Evolutionary conservation across 2,329 filamentous ascomycete species (phyloP), one percentile per base, ranked within the genome.

Genomic region (Aspergillus jensenii): DNA sequence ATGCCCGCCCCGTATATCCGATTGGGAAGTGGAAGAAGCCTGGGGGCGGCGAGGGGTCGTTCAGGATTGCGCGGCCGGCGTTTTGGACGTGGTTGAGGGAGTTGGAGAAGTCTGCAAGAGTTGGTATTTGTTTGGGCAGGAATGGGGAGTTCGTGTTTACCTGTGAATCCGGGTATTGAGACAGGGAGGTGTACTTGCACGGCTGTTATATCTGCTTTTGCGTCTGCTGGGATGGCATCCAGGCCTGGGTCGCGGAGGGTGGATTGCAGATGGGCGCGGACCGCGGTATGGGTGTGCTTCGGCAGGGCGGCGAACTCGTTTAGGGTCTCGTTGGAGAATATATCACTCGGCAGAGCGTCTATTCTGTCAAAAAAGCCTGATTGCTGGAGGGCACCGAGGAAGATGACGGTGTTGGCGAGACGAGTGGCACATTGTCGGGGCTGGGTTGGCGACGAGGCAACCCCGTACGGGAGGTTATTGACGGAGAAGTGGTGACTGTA

Each of bases 121-220:
- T 69, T 70, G 27, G 73, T 76, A 14, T 17, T 15, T 75, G 71
- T 35, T 17, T 9, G 3, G 23, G 59, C 86, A 83, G 45, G 84
- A 78, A 8, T 78, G 72, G 0, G 79, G 82, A 56, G 80, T 83
- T 2, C 79, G 83, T 69, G 84, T 86, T 67, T 87, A 68, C 66
- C 85, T 45, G 77, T 82, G 65, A 86, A 88, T 37, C 83, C 84
- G 4, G 77, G 76, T 17, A 85, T 79, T 3, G 74, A 68, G 39
- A 88, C 71, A 0, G 86, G 86, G 0, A 87, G 66, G 64, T 87
- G 81, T 62, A 85, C 69, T 4, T 71, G 70, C 17, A 81, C 78
- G 33, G 75, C 67, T 40, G 70, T 61, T 15, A 85, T 55, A 8
- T 68, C 51, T 9, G 68, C 64, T n/a, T 60, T 60, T 44, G 63